Percentiles rank a stretch among this genome's conserved stretches.
Evolutionary conservation across 148 eudicot species (phyloP).

Genomic region (Simmondsia chinensis): DNA sequence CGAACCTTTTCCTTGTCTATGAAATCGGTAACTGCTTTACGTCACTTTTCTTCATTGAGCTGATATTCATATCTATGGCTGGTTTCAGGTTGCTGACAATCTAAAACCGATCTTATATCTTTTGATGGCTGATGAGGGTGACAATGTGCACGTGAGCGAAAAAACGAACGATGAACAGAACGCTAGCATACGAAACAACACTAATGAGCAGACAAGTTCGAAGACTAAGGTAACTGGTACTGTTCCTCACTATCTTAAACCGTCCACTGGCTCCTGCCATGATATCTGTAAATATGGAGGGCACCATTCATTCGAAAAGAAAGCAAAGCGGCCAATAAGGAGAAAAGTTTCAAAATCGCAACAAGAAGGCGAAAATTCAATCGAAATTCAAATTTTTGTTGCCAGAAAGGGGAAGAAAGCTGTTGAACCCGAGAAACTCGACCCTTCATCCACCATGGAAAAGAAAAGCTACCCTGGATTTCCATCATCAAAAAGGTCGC

Average conservation of each 20-base stretch:
- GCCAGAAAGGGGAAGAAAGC: slow-evolving; percentile 24
- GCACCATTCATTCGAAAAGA: slow-evolving; percentile 31
- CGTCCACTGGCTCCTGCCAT: slow-evolving; percentile 85
- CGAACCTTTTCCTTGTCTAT: no score
- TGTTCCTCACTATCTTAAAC: slow-evolving; percentile 63
- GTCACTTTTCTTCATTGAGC: no score
- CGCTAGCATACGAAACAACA: slow-evolving; percentile 14
- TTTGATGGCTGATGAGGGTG: slow-evolving; percentile 35
- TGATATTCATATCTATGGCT: slow-evolving; percentile 1
- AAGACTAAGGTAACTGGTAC: slow-evolving; percentile 9
- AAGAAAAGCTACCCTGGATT: slow-evolving; percentile 4
- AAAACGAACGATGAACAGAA: slow-evolving; percentile 7
- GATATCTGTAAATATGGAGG: slow-evolving; percentile 70
- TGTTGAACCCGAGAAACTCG: slow-evolving; percentile 16
- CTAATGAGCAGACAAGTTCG: slow-evolving; percentile 20
- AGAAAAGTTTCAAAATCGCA: slow-evolving; percentile 26
- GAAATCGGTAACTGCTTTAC: no score
- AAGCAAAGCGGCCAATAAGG: slow-evolving; percentile 19
- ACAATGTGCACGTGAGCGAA: neutral
- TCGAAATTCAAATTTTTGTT: slow-evolving; percentile 18
- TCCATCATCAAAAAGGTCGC: slow-evolving; percentile 9
- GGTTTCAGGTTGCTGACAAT: slow-evolving; percentile 15
- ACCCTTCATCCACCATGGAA: slow-evolving; percentile 9
- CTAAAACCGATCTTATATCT: neutral
- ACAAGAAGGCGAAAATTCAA: slow-evolving; percentile 8